These are phyloP conservation scores for Turnera subulata DNA, from an alignment of 345 rosid species.

Conservation along the genomic window DNA sequence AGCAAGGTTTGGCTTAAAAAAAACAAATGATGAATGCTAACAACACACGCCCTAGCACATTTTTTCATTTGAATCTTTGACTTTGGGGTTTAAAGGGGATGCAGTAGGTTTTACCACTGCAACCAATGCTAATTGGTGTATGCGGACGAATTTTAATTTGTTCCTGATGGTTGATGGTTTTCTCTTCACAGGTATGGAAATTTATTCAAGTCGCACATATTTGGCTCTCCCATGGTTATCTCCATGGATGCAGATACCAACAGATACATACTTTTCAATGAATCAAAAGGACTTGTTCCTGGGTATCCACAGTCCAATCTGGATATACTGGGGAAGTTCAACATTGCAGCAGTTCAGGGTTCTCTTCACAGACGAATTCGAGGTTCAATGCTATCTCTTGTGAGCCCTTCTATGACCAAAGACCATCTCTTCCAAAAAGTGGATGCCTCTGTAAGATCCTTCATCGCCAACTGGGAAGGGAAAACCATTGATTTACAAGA, in stretches of 20 bases:
- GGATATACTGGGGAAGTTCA: conserved; percentile 14
- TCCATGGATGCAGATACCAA: conserved; percentile 19
- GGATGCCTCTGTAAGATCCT: not conserved
- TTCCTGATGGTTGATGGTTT: not conserved
- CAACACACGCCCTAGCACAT: too few species aligned
- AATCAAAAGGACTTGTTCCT: conserved; percentile 21
- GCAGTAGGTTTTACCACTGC: too few species aligned
- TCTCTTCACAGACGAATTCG: conserved; percentile 12
- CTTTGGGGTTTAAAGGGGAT: too few species aligned
- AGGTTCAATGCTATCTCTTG: conserved; percentile 14
- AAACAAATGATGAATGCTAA: too few species aligned
- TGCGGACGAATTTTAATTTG: too few species aligned
- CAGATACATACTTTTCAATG: conserved; percentile 16
- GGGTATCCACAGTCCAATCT: conserved; percentile 22
- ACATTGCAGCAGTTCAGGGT: conserved; percentile 17
- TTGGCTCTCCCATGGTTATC: conserved; percentile 20
- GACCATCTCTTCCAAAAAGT: conserved; percentile 4
- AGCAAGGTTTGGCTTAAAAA: conserved; percentile 1
- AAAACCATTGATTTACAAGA: conserved; percentile 19
- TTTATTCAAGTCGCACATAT: conserved; percentile 18
- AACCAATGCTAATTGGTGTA: too few species aligned
- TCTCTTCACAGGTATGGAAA: conserved; percentile 14
- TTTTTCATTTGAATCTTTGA: too few species aligned
- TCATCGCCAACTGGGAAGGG: conserved; percentile 16
- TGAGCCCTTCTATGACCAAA: conserved; percentile 9